These are phyloP conservation scores for Dictyostelium firmibasis DNA, from an alignment of 78 protist genomes.

Conservation along the genomic window DNA sequence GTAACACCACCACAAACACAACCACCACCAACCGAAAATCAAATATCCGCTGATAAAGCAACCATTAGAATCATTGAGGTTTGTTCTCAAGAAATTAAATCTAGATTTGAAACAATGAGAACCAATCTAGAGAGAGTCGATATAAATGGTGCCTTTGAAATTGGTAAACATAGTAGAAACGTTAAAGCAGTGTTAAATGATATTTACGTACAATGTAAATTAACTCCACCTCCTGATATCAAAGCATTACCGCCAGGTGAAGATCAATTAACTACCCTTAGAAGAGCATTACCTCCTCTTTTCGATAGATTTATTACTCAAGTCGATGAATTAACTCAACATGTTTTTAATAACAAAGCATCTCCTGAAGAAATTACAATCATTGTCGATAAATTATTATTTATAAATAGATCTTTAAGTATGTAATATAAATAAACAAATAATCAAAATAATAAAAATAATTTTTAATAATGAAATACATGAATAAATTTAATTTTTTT, in stretches of 20 bases:
- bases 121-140: background rate
- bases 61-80: constrained; percentile 29
- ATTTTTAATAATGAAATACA: too few species aligned
- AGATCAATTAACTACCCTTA: constrained; percentile 43
- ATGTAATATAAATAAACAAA: background rate
- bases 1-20: background rate
- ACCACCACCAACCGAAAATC: background rate
- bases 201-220: constrained; percentile 18
- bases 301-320: constrained; percentile 39
- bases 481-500: too few species aligned
- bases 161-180: constrained; percentile 39
- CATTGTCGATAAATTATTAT: constrained; percentile 51
- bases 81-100: constrained; percentile 25
- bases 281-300: constrained; percentile 26
- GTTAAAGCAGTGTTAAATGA: constrained; percentile 39
- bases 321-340: background rate
- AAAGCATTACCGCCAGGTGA: constrained; percentile 12
- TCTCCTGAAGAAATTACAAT: constrained; percentile 1
- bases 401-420: constrained; percentile 56
- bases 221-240: constrained; percentile 12
- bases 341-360: background rate
- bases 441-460: too few species aligned
- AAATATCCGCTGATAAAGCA: background rate
- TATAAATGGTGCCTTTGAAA: constrained; percentile 44
- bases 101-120: background rate